Conservation (phyloP, 2,329 filamentous ascomycete genomes). For the Verticillium longisporum region DNA sequence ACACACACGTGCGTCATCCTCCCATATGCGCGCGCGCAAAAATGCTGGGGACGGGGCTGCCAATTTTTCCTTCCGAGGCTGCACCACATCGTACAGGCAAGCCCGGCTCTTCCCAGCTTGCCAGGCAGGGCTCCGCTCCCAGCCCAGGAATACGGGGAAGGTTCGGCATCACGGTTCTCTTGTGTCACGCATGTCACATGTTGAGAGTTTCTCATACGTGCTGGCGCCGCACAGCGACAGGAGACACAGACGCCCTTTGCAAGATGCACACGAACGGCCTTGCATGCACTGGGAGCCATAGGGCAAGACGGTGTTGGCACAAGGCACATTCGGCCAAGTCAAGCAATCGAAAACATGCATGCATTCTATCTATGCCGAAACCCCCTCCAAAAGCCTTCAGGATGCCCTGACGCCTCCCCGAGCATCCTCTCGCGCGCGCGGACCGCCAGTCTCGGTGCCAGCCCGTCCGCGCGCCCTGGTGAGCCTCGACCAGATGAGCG, state of each 20-base stretch:
- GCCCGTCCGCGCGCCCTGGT: background rate
- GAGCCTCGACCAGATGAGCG: too few relatives aligned
- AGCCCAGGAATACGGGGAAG: too few relatives aligned
- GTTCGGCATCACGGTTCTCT: too few relatives aligned
- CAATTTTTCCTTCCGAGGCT: background rate
- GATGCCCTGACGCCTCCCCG: background rate
- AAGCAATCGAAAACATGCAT: background rate
- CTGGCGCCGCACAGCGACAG: too few relatives aligned
- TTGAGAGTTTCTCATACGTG: too few relatives aligned
- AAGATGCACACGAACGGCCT: too few relatives aligned
- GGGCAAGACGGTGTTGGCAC: too few relatives aligned
- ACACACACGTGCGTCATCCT: background rate
- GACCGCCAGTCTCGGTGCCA: background rate
- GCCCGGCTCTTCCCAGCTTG: background rate
- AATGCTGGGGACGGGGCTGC: background rate
- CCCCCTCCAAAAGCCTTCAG: background rate
- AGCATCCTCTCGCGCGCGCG: background rate
- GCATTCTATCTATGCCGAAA: conserved; percentile 1
- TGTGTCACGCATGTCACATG: too few relatives aligned
- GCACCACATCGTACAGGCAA: background rate
- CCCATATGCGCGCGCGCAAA: background rate
- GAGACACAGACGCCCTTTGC: too few relatives aligned
- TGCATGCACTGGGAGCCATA: too few relatives aligned
- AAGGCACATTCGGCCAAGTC: too few relatives aligned
- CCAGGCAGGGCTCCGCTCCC: too few relatives aligned